Percentiles rank a stretch among this genome's conserved stretches.
These are phyloP conservation scores for Thuja plicata DNA, from an alignment of 83 land plant genomes.

Conservation along the genomic window DNA sequence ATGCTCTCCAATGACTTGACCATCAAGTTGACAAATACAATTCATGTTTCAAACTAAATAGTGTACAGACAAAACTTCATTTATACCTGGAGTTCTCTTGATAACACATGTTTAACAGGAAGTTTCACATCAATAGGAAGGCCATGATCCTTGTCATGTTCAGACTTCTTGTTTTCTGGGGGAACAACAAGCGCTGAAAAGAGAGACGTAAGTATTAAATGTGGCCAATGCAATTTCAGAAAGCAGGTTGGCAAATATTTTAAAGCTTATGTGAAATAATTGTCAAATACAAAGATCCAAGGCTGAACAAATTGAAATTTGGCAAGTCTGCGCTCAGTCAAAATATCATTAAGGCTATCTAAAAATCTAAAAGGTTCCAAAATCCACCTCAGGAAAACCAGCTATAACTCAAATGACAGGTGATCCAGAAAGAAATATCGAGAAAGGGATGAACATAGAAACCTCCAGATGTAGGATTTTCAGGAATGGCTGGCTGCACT, in stretches of 20 bases:
- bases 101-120: slow-evolving; percentile 88
- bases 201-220: neutral
- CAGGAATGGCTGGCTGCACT: slow-evolving; percentile 96
- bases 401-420: neutral
- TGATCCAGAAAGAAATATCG: neutral
- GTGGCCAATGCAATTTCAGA: neutral
- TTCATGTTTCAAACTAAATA: slow-evolving; percentile 3
- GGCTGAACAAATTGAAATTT: neutral
- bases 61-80: neutral
- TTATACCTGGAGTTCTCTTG: slow-evolving; percentile 88
- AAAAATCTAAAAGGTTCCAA: slow-evolving; percentile 2
- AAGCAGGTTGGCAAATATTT: neutral
- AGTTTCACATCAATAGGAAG: slow-evolving; percentile 69
- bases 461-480: slow-evolving; percentile 87
- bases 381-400: neutral
- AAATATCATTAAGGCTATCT: neutral
- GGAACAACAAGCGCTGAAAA: slow-evolving; percentile 55
- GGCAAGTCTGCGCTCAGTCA: neutral
- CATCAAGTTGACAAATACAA: neutral
- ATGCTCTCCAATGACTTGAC: neutral
- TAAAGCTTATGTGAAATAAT: neutral
- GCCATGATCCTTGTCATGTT: slow-evolving; percentile 59
- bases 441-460: slow-evolving; percentile 2
- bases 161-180: slow-evolving; percentile 58
- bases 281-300: neutral